These are phyloP conservation scores for Phytophthora sp. DNA, from an alignment of 352 stramenopile genomes.

Conservation along the genomic window DNA sequence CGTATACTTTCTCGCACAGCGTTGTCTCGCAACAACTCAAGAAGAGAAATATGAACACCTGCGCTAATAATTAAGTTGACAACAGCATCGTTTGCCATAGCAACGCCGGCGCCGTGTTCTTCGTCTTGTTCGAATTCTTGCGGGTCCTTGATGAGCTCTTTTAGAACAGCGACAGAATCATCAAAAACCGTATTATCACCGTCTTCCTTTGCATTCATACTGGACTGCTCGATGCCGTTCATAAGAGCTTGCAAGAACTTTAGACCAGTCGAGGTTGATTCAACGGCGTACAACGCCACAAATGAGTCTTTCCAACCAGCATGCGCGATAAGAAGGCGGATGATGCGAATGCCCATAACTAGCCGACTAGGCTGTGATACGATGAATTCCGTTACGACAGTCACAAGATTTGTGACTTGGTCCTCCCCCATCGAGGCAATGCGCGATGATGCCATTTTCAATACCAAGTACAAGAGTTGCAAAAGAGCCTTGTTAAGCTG, in stretches of 20 bases:
- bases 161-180: slow-evolving; percentile 64
- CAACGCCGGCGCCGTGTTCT: slow-evolving; percentile 32
- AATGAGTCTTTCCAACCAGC: slow-evolving; percentile 78
- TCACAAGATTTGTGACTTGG: slow-evolving; percentile 69
- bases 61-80: slow-evolving; percentile 75
- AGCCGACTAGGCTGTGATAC: slow-evolving; percentile 56
- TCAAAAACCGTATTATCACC: slow-evolving; percentile 55
- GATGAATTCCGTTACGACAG: slow-evolving; percentile 75
- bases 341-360: slow-evolving; percentile 66
- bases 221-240: slow-evolving; percentile 57
- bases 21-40: slow-evolving; percentile 60
- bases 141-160: slow-evolving; percentile 55
- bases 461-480: slow-evolving; percentile 69
- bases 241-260: slow-evolving; percentile 75
- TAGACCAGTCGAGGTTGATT: slow-evolving; percentile 63
- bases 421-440: slow-evolving; percentile 59
- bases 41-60: slow-evolving; percentile 67
- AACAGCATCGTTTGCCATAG: slow-evolving; percentile 64
- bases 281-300: slow-evolving; percentile 64
- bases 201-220: slow-evolving; percentile 23
- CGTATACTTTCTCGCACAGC: slow-evolving; percentile 22
- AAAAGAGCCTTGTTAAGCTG: slow-evolving; percentile 57
- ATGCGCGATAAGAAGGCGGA: slow-evolving; percentile 77
- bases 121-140: slow-evolving; percentile 32
- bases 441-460: slow-evolving; percentile 64